phyloP scores from a whole-genome alignment of 176 grass and related monocot genomes.

The Oryza glaberrima region DNA sequence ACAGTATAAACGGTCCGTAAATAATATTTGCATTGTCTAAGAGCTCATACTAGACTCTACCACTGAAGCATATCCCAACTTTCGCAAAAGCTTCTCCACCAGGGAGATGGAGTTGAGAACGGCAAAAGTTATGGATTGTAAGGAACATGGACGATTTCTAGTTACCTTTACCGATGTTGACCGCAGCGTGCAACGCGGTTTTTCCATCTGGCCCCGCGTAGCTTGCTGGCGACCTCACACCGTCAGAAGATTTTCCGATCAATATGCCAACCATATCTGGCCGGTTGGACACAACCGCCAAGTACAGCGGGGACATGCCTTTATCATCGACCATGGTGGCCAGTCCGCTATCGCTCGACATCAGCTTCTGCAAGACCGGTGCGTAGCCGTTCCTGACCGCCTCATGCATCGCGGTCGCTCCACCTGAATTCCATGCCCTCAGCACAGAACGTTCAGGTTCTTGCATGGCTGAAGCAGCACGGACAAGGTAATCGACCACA shows the following conservation, averaged over 20 bases:
- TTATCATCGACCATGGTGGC: slow-evolving; percentile 30
- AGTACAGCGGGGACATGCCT: slow-evolving; percentile 44
- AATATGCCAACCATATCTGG: slow-evolving; percentile 36
- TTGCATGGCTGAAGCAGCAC: neutral
- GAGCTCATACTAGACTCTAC: too few species aligned
- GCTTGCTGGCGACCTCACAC: neutral
- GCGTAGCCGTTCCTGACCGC: slow-evolving; percentile 34
- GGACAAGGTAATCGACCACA: slow-evolving; percentile 36
- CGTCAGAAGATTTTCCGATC: slow-evolving; percentile 10
- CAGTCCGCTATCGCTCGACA: slow-evolving; percentile 7
- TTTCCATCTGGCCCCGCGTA: slow-evolving; percentile 43
- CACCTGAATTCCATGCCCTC: slow-evolving; percentile 32
- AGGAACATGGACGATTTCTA: too few species aligned
- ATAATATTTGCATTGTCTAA: too few species aligned
- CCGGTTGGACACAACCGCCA: slow-evolving; percentile 37
- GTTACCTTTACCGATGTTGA: slow-evolving; percentile 28
- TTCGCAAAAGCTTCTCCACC: too few species aligned
- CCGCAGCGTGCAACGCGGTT: slow-evolving; percentile 53
- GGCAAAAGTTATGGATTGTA: too few species aligned
- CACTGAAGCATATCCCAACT: too few species aligned
- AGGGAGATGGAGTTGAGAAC: too few species aligned
- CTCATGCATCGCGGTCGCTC: slow-evolving; percentile 43
- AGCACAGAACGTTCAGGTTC: neutral
- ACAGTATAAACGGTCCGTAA: too few species aligned
- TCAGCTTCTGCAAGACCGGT: slow-evolving; percentile 22